These are phyloP conservation scores for Scedosporium boydii DNA, from an alignment of 2,329 filamentous ascomycete species.

Conservation along the genomic window DNA sequence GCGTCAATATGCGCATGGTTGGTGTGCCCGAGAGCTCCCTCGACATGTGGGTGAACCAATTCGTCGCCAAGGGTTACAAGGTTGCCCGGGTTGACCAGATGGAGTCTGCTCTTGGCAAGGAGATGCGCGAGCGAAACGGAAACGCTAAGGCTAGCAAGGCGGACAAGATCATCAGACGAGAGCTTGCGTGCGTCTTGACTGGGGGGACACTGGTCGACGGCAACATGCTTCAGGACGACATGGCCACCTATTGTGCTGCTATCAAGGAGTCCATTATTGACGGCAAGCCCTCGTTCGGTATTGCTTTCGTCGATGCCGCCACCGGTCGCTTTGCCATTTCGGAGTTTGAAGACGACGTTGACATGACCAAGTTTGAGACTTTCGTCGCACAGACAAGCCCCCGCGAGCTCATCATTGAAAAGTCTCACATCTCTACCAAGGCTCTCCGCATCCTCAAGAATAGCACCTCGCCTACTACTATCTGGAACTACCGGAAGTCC, in stretches of 20 bases:
- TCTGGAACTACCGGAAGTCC: slow-evolving; percentile 90
- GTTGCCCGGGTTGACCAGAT: slow-evolving; percentile 94
- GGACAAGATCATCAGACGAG: slow-evolving; percentile 87
- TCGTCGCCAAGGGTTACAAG: slow-evolving; percentile 96
- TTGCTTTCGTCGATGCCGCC: slow-evolving; percentile 90
- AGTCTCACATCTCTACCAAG: slow-evolving; percentile 76
- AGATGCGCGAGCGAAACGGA: slow-evolving; percentile 84
- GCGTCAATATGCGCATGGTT: slow-evolving; percentile 99
- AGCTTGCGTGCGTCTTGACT: slow-evolving; percentile 84
- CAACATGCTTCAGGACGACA: slow-evolving; percentile 94
- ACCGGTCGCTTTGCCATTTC: slow-evolving; percentile 94
- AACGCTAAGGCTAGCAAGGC: slow-evolving; percentile 56
- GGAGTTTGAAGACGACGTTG: slow-evolving; percentile 81
- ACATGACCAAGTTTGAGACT: slow-evolving; percentile 95
- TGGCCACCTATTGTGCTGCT: slow-evolving; percentile 91
- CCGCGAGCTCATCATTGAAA: slow-evolving; percentile 82
- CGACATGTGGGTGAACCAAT: slow-evolving; percentile 97
- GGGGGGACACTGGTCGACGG: slow-evolving; percentile 90
- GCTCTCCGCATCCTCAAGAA: slow-evolving; percentile 90
- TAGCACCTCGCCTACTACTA: slow-evolving; percentile 82
- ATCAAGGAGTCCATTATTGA: slow-evolving; percentile 77
- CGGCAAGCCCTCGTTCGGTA: slow-evolving; percentile 73
- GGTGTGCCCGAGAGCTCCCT: slow-evolving; percentile 92
- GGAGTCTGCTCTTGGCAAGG: slow-evolving; percentile 90
- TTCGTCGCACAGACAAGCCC: slow-evolving; percentile 88